These are phyloP conservation scores for Jaltomata sinuosa DNA, from an alignment of 257 asterid genomes.

Conservation along the genomic window DNA sequence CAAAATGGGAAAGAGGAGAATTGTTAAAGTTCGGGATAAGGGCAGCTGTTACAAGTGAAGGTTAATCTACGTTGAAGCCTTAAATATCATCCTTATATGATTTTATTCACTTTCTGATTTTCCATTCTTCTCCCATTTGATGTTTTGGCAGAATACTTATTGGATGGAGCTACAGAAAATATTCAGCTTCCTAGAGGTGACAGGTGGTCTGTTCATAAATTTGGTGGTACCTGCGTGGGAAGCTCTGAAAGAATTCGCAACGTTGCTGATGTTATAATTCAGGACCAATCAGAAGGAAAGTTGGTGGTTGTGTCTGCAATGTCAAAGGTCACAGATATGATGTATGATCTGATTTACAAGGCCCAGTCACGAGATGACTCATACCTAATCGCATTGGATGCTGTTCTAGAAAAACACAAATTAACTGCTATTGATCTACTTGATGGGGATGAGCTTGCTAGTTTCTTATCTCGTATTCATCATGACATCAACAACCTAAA, in stretches of 20 bases:
- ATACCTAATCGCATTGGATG: slow-evolving; percentile 54
- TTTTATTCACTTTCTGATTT: background rate
- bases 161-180: slow-evolving; percentile 45
- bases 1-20: slow-evolving; percentile 29
- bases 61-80: slow-evolving; percentile 7
- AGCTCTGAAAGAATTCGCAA: slow-evolving; percentile 73
- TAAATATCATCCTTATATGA: background rate
- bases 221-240: slow-evolving; percentile 98
- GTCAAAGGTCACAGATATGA: slow-evolving; percentile 98
- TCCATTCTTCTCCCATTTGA: background rate
- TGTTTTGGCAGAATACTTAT: slow-evolving; percentile 26
- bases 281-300: slow-evolving; percentile 68
- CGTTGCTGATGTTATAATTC: slow-evolving; percentile 71
- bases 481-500: slow-evolving; percentile 77
- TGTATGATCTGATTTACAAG: slow-evolving; percentile 79
- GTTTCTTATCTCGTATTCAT: slow-evolving; percentile 53
- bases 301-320: slow-evolving; percentile 93
- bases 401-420: slow-evolving; percentile 76
- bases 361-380: slow-evolving; percentile 79
- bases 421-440: slow-evolving; percentile 71
- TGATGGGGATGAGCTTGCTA: slow-evolving; percentile 65
- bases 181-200: slow-evolving; percentile 67
- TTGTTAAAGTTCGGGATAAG: slow-evolving; percentile 12
- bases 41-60: slow-evolving; percentile 67
- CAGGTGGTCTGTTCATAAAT: slow-evolving; percentile 91